These are phyloP conservation scores for Pichia occidentalis DNA, from an alignment of 805 yeast genomes.

Conservation along the genomic window DNA sequence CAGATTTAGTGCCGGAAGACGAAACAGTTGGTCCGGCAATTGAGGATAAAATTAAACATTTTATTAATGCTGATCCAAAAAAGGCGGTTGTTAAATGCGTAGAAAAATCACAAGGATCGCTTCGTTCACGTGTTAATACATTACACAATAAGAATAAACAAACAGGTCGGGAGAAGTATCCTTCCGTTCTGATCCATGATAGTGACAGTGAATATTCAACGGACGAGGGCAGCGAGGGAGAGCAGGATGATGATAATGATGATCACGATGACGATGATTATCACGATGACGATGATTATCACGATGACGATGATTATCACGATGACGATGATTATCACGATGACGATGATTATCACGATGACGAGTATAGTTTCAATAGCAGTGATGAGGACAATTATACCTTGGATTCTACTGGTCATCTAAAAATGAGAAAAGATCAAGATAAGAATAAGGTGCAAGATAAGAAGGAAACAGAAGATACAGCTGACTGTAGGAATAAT, in stretches of 20 bases:
- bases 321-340: conserved; percentile 19
- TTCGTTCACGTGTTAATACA: no score
- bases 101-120: no score
- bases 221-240: neutral
- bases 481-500: no score
- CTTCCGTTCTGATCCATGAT: conserved; percentile 6
- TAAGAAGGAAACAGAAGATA: no score
- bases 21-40: conserved; percentile 14
- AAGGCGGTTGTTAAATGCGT: conserved; percentile 15
- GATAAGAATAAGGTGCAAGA: no score
- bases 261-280: conserved; percentile 15
- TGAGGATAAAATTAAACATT: conserved; percentile 23
- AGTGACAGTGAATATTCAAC: conserved; percentile 4
- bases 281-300: conserved; percentile 17
- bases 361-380: conserved; percentile 1
- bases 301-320: conserved; percentile 23
- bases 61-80: conserved; percentile 22
- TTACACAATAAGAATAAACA: no score
- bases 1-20: conserved; percentile 20
- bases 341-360: conserved; percentile 12
- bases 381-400: conserved; percentile 6
- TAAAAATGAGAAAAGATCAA: neutral
- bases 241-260: conserved; percentile 11
- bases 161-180: no score
- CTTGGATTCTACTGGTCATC: conserved; percentile 3